Evolutionary conservation across 768 basidiomycete species (phyloP).

Genomic region (Leccinum broughii): DNA sequence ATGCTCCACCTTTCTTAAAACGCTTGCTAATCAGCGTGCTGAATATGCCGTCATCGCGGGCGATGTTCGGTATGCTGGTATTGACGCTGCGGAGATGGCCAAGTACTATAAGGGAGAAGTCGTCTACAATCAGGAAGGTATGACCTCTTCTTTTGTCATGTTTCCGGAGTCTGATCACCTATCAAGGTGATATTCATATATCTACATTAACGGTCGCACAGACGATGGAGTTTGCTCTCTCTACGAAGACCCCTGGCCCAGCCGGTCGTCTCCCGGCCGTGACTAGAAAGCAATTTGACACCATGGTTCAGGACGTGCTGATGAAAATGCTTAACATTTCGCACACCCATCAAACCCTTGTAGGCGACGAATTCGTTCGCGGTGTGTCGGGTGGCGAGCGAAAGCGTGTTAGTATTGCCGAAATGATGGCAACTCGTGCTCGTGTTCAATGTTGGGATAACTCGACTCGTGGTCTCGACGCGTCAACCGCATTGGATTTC

Average conservation of each 20-base stretch:
- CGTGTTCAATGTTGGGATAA: constrained; percentile 85
- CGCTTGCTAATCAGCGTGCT: constrained; percentile 73
- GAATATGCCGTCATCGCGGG: constrained; percentile 66
- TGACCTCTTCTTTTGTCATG: not conserved
- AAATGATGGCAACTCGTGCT: constrained; percentile 83
- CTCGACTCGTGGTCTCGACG: constrained; percentile 77
- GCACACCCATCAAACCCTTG: constrained; percentile 75
- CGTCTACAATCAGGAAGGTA: constrained; percentile 76
- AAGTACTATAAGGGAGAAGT: constrained; percentile 79
- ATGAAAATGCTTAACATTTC: constrained; percentile 81
- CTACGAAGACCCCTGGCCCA: constrained; percentile 75
- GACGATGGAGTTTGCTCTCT: constrained; percentile 69
- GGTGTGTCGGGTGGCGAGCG: constrained; percentile 80
- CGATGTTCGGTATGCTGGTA: constrained; percentile 81
- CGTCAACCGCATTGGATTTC: constrained; percentile 88
- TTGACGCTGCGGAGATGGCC: constrained; percentile 71
- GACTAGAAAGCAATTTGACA: constrained; percentile 56
- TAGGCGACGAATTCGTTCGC: constrained; percentile 86
- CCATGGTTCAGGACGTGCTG: constrained; percentile 58
- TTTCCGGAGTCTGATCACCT: not conserved
- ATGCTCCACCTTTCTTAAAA: constrained; percentile 84
- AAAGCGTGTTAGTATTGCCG: constrained; percentile 81
- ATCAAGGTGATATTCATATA: constrained; percentile 74
- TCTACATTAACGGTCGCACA: constrained; percentile 80
- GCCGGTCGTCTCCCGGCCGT: constrained; percentile 70